A percentile compares a stretch with the other conserved stretches of the same genome.
phyloP scores from a whole-genome alignment of 2,329 filamentous ascomycete genomes.

The Raffaelea albimanens region DNA sequence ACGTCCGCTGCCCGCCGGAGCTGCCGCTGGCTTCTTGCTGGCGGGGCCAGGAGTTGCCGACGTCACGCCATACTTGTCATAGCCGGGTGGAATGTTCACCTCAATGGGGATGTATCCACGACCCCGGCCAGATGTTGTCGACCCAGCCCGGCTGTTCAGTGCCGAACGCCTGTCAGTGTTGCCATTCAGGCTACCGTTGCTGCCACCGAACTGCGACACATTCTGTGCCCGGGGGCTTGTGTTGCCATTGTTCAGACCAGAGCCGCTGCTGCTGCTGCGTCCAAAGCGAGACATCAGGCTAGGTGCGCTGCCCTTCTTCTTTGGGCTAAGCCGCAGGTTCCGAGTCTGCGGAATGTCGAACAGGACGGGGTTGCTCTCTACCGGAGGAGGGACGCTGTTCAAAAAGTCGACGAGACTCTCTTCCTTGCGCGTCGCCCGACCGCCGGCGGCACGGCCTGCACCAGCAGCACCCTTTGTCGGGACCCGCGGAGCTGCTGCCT shows the following conservation, averaged over 20 bases:
- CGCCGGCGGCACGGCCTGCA: conserved; percentile 25
- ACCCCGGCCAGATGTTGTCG: conserved; percentile 7
- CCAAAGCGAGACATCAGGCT: conserved; percentile 51
- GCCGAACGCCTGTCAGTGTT: conserved; percentile 24
- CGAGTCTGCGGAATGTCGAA: conserved; percentile 24
- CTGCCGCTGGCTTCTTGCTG: conserved; percentile 5
- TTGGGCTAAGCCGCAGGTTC: conserved; percentile 29
- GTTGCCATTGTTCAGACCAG: conserved; percentile 9
- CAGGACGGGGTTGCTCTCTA: conserved; percentile 30
- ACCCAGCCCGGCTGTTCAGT: conserved; percentile 30
- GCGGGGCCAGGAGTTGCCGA: background rate
- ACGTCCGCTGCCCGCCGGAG: conserved; percentile 20
- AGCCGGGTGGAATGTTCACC: conserved; percentile 35
- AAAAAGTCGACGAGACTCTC: conserved; percentile 69
- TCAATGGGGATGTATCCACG: conserved; percentile 44
- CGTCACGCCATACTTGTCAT: conserved; percentile 26
- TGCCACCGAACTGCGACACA: conserved; percentile 13
- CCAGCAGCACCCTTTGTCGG: conserved; percentile 18
- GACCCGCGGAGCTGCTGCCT: conserved; percentile 20
- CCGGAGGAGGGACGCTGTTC: conserved; percentile 57
- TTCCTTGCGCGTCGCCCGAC: conserved; percentile 39
- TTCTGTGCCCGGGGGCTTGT: conserved; percentile 18
- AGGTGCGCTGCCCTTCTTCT: conserved; percentile 56
- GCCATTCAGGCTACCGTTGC: background rate
- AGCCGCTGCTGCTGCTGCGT: conserved; percentile 12